Percentiles rank a stretch among this genome's conserved stretches.
Evolutionary conservation across 1,284 basidiomycete genomes (phyloP).

Genomic region (Pseudozyma sp.): DNA sequence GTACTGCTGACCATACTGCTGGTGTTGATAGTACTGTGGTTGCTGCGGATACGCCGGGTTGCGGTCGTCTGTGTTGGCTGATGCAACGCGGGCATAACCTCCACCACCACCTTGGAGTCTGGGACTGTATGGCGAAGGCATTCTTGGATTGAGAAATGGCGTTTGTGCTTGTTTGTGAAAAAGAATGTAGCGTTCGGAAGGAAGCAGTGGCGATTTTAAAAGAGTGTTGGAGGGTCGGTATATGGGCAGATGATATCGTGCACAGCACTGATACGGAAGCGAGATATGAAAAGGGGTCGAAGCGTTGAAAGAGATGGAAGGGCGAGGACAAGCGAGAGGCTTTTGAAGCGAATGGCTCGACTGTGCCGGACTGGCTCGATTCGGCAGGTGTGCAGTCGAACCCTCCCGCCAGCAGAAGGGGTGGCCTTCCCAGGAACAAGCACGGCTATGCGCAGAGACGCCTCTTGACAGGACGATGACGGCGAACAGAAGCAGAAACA

Average conservation of each 20-base stretch:
- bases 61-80: constrained; percentile 13
- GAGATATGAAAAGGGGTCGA: background rate
- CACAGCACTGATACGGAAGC: constrained; percentile 11
- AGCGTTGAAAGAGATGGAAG: background rate
- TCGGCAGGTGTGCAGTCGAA: background rate
- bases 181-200: background rate
- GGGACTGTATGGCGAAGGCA: constrained; percentile 24
- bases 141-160: constrained; percentile 2
- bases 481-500: too few relatives aligned
- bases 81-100: constrained; percentile 20
- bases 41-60: constrained; percentile 4
- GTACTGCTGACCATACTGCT: constrained; percentile 21
- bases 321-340: background rate
- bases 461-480: constrained; percentile 1
- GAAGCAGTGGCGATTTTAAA: background rate
- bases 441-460: background rate
- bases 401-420: background rate
- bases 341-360: background rate
- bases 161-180: too few relatives aligned
- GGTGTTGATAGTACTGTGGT: constrained; percentile 1
- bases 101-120: constrained; percentile 13
- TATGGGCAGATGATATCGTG: constrained; percentile 6
- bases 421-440: background rate
- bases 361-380: background rate
- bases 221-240: background rate